Base-by-base conservation (phyloP, 176 grass and related monocot species). In the Rhynchospora breviuscula region DNA sequence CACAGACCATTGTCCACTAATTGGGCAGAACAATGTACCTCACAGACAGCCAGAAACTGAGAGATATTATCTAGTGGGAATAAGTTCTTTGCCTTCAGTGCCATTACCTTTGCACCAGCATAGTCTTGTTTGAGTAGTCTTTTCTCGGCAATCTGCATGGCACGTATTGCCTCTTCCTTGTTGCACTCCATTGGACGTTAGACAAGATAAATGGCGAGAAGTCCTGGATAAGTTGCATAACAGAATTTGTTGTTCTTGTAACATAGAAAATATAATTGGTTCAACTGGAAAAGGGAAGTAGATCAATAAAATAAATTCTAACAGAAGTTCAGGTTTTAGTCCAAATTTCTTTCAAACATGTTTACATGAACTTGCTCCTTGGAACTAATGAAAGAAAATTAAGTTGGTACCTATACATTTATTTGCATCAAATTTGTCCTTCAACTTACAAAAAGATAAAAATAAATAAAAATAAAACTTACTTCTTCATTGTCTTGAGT, bases 71-170 rank as follows among this genome's bases (percentile, higher is more conserved):
- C 95, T 44, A 87, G 74, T 66, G 95, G 92, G 69, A 87, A 93
- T 79, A 98, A 89, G 46, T 79, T 85, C 84, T 98, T 85, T 77
- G 89, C 92, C 86, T 89, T 93, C 33, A 90, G 86, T 81, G 81
- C 79, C 57, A 93, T 85, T 80, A 89, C 92, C 47, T 81, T 66
- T 77, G 95, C 95, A 77, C 87, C 89, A 70, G 13, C 19, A 65
- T 94, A 98, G 81, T 98, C 91, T 86, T 63, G 90, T 21, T 67
- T 75, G 62, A 62, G 74, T 85, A 98, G 92, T 88, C 80, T 98
- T 59, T 84, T 87, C 82, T 86, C 76, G 31, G 92, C 95, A 87
- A 95, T 29, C 59, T 93, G 87, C 84, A 65, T 95, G n/a, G 89
- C 92, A 84, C 64, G 89, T 11, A 91, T 67, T 79, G 95, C 91